These are phyloP conservation scores for Petrea volubilis DNA, from an alignment of 257 asterid species.

Conservation along the genomic window DNA sequence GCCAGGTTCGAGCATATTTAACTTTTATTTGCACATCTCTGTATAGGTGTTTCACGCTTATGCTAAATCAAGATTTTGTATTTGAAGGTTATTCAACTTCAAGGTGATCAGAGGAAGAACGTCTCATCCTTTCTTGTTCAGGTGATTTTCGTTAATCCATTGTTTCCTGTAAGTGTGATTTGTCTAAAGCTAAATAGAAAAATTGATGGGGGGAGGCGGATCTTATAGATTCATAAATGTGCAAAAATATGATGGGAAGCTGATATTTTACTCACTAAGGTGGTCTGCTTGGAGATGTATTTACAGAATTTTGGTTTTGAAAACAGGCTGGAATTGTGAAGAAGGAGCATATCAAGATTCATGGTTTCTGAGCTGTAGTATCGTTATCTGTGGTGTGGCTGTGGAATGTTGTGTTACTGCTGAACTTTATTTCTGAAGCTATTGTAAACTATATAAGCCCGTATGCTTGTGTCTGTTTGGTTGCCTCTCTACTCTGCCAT, in stretches of 20 bases:
- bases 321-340: slow-evolving; percentile 45
- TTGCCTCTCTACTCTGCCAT: neutral
- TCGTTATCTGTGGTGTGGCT: neutral
- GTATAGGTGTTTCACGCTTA: neutral
- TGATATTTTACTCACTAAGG: neutral
- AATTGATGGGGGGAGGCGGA: neutral
- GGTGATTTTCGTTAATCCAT: slow-evolving; percentile 23
- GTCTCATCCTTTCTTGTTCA: slow-evolving; percentile 72
- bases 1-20: slow-evolving; percentile 52
- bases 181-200: too few relatives aligned
- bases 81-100: slow-evolving; percentile 80
- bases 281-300: neutral
- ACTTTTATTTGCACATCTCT: neutral
- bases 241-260: neutral
- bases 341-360: slow-evolving; percentile 50
- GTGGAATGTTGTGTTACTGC: slow-evolving; percentile 7
- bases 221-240: too few relatives aligned
- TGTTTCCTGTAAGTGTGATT: neutral
- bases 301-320: neutral
- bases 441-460: neutral
- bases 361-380: slow-evolving; percentile 41
- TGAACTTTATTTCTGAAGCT: neutral
- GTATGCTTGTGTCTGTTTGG: neutral
- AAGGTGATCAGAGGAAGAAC: slow-evolving; percentile 86
- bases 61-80: neutral